Percentiles rank a stretch among this genome's conserved stretches.
Evolutionary conservation across 805 yeast genomes (phyloP).

Genomic region (Zygosaccharomyces lentus): DNA sequence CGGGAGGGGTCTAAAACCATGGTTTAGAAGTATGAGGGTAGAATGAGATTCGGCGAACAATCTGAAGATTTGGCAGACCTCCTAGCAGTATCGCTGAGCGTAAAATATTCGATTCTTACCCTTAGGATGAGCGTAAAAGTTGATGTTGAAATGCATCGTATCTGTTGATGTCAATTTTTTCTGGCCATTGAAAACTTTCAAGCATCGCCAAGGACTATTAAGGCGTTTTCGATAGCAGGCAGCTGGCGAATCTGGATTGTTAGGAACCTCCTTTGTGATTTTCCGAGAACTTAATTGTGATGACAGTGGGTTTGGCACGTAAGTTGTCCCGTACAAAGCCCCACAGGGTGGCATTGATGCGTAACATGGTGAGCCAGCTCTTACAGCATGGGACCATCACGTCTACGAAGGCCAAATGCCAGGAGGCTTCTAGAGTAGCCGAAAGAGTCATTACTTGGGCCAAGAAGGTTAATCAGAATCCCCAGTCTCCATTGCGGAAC

Average conservation of each 20-base stretch:
- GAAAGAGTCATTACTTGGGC: conserved; percentile 63
- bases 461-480: conserved; percentile 33
- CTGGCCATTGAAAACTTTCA: neutral
- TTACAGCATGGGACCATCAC: conserved; percentile 66
- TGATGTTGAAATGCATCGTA: neutral
- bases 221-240: neutral
- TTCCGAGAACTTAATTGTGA: conserved; percentile 5
- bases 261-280: neutral
- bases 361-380: conserved; percentile 62
- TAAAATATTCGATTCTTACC: neutral
- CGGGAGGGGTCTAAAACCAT: conserved; percentile 38
- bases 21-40: neutral
- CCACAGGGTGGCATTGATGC: conserved; percentile 52
- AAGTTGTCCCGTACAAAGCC: conserved; percentile 41
- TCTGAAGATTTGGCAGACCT: neutral
- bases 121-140: neutral
- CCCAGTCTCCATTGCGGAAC: conserved; percentile 21
- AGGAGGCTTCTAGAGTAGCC: conserved; percentile 57
- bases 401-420: conserved; percentile 74
- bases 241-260: neutral
- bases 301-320: conserved; percentile 33
- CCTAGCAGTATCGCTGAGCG: neutral
- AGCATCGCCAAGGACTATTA: neutral
- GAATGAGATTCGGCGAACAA: neutral
- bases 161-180: neutral